Evolutionary conservation across 331 rosid species (phyloP).

Genomic region (Erythrophleum ivorense): DNA sequence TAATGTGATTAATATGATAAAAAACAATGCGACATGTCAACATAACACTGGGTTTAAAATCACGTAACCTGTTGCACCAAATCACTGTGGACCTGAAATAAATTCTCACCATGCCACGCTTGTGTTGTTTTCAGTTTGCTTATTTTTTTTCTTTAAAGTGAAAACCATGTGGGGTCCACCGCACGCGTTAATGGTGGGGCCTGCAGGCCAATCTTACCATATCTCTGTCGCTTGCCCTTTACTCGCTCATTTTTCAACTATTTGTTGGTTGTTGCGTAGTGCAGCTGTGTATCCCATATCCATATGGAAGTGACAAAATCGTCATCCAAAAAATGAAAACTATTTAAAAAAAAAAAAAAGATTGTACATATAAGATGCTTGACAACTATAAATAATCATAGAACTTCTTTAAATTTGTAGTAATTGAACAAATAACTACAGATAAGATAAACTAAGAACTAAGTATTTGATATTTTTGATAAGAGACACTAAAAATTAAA

Average conservation of each 20-base stretch:
- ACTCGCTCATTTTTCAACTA: neutral
- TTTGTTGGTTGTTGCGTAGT: neutral
- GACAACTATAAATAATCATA: too few relatives aligned
- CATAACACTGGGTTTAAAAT: neutral
- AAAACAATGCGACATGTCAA: neutral
- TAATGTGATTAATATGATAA: neutral
- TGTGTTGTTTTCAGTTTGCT: too few relatives aligned
- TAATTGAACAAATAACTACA: too few relatives aligned
- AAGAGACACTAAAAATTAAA: neutral
- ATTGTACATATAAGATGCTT: too few relatives aligned
- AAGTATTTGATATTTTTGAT: neutral
- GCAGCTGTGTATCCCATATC: too few relatives aligned
- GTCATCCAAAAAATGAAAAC: neutral
- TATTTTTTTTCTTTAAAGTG: neutral
- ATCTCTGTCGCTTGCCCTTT: slow-evolving; percentile 26
- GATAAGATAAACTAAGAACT: too few relatives aligned
- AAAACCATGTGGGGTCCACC: slow-evolving; percentile 12
- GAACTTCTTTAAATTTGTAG: too few relatives aligned
- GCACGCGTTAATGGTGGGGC: slow-evolving; percentile 27
- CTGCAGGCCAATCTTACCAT: slow-evolving; percentile 19
- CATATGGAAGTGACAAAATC: neutral
- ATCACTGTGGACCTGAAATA: too few relatives aligned
- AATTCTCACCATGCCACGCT: too few relatives aligned
- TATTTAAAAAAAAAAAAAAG: too few relatives aligned
- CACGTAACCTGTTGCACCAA: neutral